Evolutionary conservation across 805 yeast genomes (phyloP), one percentile per base, ranked within the genome.

Genomic region (Isabelozyma rhagii): DNA sequence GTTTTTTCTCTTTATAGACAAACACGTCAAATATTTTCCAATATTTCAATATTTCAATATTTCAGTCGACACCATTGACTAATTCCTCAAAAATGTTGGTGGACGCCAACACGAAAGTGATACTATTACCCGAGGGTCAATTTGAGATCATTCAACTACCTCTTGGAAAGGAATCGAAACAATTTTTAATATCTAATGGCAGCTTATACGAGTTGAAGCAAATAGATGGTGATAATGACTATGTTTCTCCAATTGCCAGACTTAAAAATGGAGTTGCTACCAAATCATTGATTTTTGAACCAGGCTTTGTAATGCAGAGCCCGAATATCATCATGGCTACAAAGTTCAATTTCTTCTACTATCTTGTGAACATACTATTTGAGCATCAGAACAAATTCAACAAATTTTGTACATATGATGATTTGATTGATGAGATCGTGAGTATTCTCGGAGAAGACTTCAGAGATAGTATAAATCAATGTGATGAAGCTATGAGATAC

Each of bases 291-390:
- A 55, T 77, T 4, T 54, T 59, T 14, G 69, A 67, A 49, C 40
- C 48, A 15, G 82, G 82, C 0, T 47, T 68, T 5, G 63, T 81
- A 1, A 38, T 77, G 3, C 82, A 75, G 45, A 59, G 68, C 0
- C 69, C 76, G 9, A 70, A 67, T 39, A 43, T 79, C 2, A 64
- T 74, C 31, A 64, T 78, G 1, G 64, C 77, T 2, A 68, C 78
- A 9, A 63, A 58, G 41, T 78, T 71, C 61, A 74, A 78, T 53
- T 45, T 69, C 8, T 61, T 62, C 0, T 81, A 72, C 59, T 55
- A 71, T 3, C 53, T 81, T 44, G 61, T 80, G 10, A 53, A 68
- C 2, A 63, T 66, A 41, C 70, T 79, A 54, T 56, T 61, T 21
- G 47, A 54, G 4, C 48, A 58, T 29, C 47, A 65, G 2, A 60